A percentile compares a stretch with the other conserved stretches of the same genome.
These are phyloP conservation scores for Talaromyces sp. DNA, from an alignment of 2,329 filamentous ascomycete genomes.

Conservation along the genomic window DNA sequence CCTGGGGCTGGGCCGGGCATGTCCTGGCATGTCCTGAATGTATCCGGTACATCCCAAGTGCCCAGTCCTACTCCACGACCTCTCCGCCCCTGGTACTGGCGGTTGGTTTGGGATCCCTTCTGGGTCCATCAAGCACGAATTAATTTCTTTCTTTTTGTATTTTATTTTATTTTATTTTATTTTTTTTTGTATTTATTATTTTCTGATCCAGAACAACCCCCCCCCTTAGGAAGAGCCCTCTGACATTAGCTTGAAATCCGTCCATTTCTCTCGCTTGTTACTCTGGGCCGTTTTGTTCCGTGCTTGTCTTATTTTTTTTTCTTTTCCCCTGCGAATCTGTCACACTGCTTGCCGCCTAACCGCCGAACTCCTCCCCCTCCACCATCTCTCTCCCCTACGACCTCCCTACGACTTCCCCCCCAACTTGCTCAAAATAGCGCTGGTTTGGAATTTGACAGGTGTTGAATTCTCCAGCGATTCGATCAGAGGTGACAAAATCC, in stretches of 20 bases:
- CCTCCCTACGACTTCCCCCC: constrained; percentile 1
- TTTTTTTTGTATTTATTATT: too few species aligned
- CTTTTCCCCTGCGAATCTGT: constrained; percentile 7
- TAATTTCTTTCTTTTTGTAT: too few species aligned
- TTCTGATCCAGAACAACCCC: too few species aligned
- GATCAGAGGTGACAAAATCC: not conserved
- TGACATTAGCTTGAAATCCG: too few species aligned
- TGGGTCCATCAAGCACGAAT: too few species aligned
- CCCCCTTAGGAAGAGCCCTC: too few species aligned
- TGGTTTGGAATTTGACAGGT: not conserved
- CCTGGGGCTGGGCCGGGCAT: too few species aligned
- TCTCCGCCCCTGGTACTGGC: constrained; percentile 2
- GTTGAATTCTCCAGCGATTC: not conserved
- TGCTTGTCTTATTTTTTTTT: constrained; percentile 2
- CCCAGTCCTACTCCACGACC: not conserved
- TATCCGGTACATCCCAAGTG: constrained; percentile 7
- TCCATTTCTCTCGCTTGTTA: constrained; percentile 15
- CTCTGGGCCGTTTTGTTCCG: constrained; percentile 5
- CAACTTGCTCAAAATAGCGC: not conserved
- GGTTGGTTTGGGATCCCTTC: constrained; percentile 4
- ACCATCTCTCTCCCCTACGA: not conserved
- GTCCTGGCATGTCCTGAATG: too few species aligned
- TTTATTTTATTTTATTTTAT: too few species aligned
- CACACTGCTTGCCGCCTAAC: constrained; percentile 13
- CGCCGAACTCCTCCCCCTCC: constrained; percentile 6